Conservation (phyloP, 2,329 filamentous ascomycete genomes). For the Bertia moriformis region DNA sequence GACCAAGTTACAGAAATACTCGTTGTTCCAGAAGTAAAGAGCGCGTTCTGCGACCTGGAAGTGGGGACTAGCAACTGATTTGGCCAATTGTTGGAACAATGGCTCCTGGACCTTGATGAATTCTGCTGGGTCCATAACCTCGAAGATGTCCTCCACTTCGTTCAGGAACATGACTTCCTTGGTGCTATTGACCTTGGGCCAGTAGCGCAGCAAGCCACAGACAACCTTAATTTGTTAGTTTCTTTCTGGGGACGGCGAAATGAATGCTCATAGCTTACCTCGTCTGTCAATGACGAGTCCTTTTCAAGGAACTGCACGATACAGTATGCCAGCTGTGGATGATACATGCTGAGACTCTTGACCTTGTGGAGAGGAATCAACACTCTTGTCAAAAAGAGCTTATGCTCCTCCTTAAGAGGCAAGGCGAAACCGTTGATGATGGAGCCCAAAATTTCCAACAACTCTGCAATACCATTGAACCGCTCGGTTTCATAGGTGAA, state of each 20-base stretch:
- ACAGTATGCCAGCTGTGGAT: constrained; percentile 93
- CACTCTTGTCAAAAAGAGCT: constrained; percentile 88
- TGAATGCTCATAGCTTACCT: constrained; percentile 43
- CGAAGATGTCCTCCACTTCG: constrained; percentile 97
- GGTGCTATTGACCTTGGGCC: constrained; percentile 98
- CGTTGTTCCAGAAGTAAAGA: constrained; percentile 99
- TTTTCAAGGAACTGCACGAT: constrained; percentile 98
- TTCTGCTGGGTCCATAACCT: constrained; percentile 97
- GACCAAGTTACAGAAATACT: constrained; percentile 98
- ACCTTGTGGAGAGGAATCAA: constrained; percentile 92
- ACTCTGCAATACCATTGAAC: constrained; percentile 94
- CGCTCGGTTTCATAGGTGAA: constrained; percentile 97
- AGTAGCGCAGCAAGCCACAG: constrained; percentile 83
- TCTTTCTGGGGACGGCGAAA: background rate
- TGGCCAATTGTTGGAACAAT: constrained; percentile 90
- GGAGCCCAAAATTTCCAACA: constrained; percentile 90
- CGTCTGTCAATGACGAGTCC: constrained; percentile 90
- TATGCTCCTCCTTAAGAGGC: constrained; percentile 95
- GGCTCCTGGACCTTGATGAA: constrained; percentile 98
- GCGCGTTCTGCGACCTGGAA: constrained; percentile 97
- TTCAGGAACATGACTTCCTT: constrained; percentile 99
- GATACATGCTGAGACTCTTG: constrained; percentile 99
- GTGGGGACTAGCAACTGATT: constrained; percentile 94
- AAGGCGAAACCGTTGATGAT: constrained; percentile 98
- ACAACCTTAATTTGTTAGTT: constrained; percentile 50